A percentile compares a stretch with the other conserved stretches of the same genome.
Evolutionary conservation across 495 filamentous ascomycete species (phyloP).

Genomic region (Darksidea phi): DNA sequence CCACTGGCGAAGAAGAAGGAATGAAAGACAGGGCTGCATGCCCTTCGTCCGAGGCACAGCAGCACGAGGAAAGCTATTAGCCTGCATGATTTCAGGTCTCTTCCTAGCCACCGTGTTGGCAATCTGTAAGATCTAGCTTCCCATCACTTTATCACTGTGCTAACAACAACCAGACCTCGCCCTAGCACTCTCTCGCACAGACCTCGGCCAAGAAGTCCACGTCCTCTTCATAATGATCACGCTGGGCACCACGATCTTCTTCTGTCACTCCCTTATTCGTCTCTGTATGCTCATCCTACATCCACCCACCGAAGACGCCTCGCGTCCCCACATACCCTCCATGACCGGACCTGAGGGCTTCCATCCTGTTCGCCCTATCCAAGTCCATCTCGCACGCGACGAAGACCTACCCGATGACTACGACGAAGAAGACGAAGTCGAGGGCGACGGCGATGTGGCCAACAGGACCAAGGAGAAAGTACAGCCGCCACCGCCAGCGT

Average conservation of each 20-base stretch:
- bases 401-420: slow-evolving; percentile 32
- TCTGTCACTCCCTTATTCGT: slow-evolving; percentile 72
- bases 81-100: slow-evolving; percentile 34
- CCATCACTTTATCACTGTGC: slow-evolving; percentile 1
- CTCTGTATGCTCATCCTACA: slow-evolving; percentile 60
- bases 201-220: slow-evolving; percentile 61
- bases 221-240: slow-evolving; percentile 75
- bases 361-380: slow-evolving; percentile 41
- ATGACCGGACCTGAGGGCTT: slow-evolving; percentile 40
- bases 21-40: slow-evolving; percentile 15
- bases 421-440: slow-evolving; percentile 20
- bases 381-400: slow-evolving; percentile 42
- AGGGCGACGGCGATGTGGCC: slow-evolving; percentile 10
- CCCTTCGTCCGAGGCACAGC: slow-evolving; percentile 18
- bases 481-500: slow-evolving; percentile 69
- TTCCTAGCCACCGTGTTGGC: slow-evolving; percentile 35
- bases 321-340: slow-evolving; percentile 25
- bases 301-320: slow-evolving; percentile 11
- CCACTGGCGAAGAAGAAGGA: slow-evolving; percentile 25
- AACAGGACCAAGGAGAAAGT: slow-evolving; percentile 49
- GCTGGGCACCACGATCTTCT: slow-evolving; percentile 69
- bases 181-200: slow-evolving; percentile 60
- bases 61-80: slow-evolving; percentile 23
- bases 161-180: slow-evolving; percentile 58
- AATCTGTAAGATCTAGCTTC: slow-evolving; percentile 32